These are phyloP conservation scores for Aspergillus indologenus DNA, from an alignment of 495 filamentous ascomycete species.

Conservation along the genomic window DNA sequence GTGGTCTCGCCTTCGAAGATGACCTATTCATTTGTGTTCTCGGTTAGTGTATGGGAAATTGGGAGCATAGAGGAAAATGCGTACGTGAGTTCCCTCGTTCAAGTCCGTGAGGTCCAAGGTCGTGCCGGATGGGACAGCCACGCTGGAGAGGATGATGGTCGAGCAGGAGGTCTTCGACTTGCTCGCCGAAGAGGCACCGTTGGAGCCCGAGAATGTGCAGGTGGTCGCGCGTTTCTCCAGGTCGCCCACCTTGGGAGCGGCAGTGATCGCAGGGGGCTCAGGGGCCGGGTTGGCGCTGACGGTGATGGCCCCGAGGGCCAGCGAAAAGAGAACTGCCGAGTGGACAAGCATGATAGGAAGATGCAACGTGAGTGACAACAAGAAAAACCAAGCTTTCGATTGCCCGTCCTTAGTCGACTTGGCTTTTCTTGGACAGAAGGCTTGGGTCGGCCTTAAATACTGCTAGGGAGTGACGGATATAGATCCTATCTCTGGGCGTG, in stretches of 20 bases:
- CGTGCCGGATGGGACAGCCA: conserved; percentile 50
- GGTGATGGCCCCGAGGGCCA: neutral
- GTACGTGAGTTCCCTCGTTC: conserved; percentile 40
- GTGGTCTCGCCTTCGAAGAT: conserved; percentile 52
- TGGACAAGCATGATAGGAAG: neutral
- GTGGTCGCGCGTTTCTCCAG: conserved; percentile 13
- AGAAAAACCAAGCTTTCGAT: neutral
- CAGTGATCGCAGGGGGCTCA: neutral
- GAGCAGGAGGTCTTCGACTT: conserved; percentile 48
- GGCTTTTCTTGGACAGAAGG: neutral
- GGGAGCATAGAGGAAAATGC: conserved; percentile 32
- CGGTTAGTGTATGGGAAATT: neutral
- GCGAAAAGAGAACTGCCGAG: neutral
- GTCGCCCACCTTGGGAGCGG: neutral
- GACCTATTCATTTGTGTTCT: conserved; percentile 33
- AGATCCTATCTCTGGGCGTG: neutral
- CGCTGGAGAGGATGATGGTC: conserved; percentile 43
- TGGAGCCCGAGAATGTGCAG: conserved; percentile 39
- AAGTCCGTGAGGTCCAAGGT: conserved; percentile 51
- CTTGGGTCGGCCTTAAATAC: neutral
- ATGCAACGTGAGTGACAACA: neutral
- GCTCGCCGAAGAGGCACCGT: conserved; percentile 30
- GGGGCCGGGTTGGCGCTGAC: neutral
- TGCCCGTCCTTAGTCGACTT: neutral
- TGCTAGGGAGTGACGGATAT: neutral